These are phyloP conservation scores for Ramularia collo-cygni DNA, from an alignment of 2,329 filamentous ascomycete species.

Conservation along the genomic window DNA sequence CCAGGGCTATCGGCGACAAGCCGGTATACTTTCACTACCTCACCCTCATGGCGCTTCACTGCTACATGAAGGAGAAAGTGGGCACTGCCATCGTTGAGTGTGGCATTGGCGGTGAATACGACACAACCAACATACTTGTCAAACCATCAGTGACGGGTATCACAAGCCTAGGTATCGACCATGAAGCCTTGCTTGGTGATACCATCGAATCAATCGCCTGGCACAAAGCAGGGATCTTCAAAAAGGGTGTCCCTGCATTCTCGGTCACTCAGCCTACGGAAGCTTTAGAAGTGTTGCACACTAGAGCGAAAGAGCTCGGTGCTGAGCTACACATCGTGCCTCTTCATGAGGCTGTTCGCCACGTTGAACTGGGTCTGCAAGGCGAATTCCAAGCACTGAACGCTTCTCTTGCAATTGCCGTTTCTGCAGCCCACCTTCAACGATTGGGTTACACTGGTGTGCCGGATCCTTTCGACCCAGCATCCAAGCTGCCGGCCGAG, in stretches of 20 bases:
- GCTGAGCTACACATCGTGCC: constrained; percentile 44
- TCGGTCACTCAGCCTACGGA: constrained; percentile 51
- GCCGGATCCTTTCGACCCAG: constrained; percentile 34
- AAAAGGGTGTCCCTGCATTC: constrained; percentile 56
- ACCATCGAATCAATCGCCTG: constrained; percentile 79
- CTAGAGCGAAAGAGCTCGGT: constrained; percentile 47
- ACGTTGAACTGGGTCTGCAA: constrained; percentile 51
- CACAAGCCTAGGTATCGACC: constrained; percentile 77
- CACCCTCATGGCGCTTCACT: constrained; percentile 80
- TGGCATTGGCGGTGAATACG: constrained; percentile 89
- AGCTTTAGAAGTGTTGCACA: constrained; percentile 50
- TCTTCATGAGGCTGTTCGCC: constrained; percentile 41
- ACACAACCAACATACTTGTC: constrained; percentile 79
- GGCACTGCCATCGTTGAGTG: constrained; percentile 80
- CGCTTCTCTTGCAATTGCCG: constrained; percentile 53
- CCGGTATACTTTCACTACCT: constrained; percentile 91
- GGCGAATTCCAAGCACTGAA: constrained; percentile 59
- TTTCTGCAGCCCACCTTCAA: constrained; percentile 53
- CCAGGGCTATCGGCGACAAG: constrained; percentile 54
- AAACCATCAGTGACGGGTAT: constrained; percentile 66
- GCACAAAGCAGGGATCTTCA: constrained; percentile 89
- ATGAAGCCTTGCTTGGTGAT: constrained; percentile 70
- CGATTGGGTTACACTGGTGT: constrained; percentile 36
- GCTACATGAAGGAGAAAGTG: constrained; percentile 70
- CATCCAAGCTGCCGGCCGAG: constrained; percentile 48